Base-by-base conservation (phyloP, 2,329 filamentous ascomycete genomes). In the Teratosphaeria destructans region DNA sequence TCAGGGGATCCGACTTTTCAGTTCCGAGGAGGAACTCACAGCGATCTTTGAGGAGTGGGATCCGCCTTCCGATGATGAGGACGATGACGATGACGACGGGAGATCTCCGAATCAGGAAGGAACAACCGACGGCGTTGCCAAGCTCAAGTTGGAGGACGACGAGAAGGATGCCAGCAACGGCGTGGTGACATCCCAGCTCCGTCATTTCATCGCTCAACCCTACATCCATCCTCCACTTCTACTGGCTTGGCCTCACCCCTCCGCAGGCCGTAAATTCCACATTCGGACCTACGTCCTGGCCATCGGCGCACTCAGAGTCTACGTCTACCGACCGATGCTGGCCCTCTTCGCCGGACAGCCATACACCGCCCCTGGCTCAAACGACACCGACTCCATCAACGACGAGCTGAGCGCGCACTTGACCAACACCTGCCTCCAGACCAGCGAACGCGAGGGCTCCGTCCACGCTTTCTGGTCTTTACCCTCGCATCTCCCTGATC, bases 41-140 rank as follows among this genome's bases (percentile, higher is more conserved):
- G 81, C 72, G 14, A 94, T 99, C 58, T 99, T 97, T 70, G 90
- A 96, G 66, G 86, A 84, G 59, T 99, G 94, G 91, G 93, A 96
- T 71, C 82, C 84, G 0, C 85, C 88, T 53, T 83, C 82, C 2
- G 86, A 87, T 14, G 85, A 85, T 4, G 86, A 87, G 1, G 82
- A 83, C 0, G 82, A 83, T 0, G 82, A 82, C 0, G 80, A 81
- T 6, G 66, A 65, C 23, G 59, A 60, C 5, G 56, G 56, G 11
- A 70, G 71, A 12, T 72, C 70, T 0, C 66, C 66, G 5, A 68
- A 70, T 5, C 56, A 66, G 56, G 58, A 59, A 60, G 37, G 58
- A 23, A 6, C 43, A 5, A 11, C 43, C 54, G 34, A 58, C 12
- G 59, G 52, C 43, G 72, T 70, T 16, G 11, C 39, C 16, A 23